Conservation (phyloP, 352 stramenopile genomes). For the Globisporangium splendens region DNA sequence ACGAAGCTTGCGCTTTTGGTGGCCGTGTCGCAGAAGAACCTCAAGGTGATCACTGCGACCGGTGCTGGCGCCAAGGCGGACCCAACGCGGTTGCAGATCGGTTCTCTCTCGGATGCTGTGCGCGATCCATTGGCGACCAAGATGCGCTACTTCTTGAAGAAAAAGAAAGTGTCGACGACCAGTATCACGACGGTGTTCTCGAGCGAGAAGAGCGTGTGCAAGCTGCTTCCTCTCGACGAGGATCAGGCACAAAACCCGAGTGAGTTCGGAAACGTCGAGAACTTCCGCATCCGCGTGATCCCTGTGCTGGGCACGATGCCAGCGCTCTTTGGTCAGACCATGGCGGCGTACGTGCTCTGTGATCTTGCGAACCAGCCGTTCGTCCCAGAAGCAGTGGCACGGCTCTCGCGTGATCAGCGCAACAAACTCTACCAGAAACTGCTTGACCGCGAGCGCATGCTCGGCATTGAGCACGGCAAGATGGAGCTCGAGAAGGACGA, state of each 20-base stretch:
- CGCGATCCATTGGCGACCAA: slow-evolving; percentile 95
- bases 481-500: slow-evolving; percentile 83
- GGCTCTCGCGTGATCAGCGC: slow-evolving; percentile 76
- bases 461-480: slow-evolving; percentile 53
- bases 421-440: slow-evolving; percentile 85
- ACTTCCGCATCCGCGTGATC: slow-evolving; percentile 96
- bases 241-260: slow-evolving; percentile 86
- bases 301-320: slow-evolving; percentile 94
- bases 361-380: slow-evolving; percentile 92
- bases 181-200: slow-evolving; percentile 90
- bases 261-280: slow-evolving; percentile 95
- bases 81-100: slow-evolving; percentile 96
- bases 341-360: slow-evolving; percentile 94
- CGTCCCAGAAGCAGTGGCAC: slow-evolving; percentile 56
- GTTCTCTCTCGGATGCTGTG: slow-evolving; percentile 91
- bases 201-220: slow-evolving; percentile 96
- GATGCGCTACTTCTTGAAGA: slow-evolving; percentile 93
- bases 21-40: slow-evolving; percentile 76
- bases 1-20: slow-evolving; percentile 96
- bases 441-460: slow-evolving; percentile 65
- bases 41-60: slow-evolving; percentile 85
- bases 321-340: slow-evolving; percentile 96
- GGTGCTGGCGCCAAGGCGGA: slow-evolving; percentile 96
- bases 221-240: slow-evolving; percentile 93
- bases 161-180: slow-evolving; percentile 61